Conservation (phyloP, 495 filamentous ascomycete species). For the Penicillium fimorum region DNA sequence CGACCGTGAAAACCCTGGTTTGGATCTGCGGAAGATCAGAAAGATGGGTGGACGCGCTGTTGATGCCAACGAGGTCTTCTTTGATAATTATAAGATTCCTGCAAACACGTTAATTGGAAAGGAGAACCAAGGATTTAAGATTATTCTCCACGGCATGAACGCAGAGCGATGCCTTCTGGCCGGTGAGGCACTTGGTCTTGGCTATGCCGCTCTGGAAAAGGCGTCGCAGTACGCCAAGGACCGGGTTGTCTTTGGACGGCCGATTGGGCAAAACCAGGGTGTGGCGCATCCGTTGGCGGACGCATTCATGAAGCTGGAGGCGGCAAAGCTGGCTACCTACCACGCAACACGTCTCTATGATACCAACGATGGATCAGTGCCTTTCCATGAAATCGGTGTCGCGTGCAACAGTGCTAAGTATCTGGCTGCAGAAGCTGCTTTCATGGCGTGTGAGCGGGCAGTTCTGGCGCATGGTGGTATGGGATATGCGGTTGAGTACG, state of each 20-base stretch:
- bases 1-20: constrained; percentile 51
- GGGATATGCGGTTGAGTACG: constrained; percentile 76
- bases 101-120: constrained; percentile 61
- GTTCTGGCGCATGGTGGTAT: constrained; percentile 70
- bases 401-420: constrained; percentile 78
- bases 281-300: constrained; percentile 73
- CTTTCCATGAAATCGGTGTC: constrained; percentile 63
- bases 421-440: constrained; percentile 75
- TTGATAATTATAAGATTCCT: constrained; percentile 67
- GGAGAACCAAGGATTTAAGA: constrained; percentile 72
- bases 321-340: constrained; percentile 74
- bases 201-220: constrained; percentile 66
- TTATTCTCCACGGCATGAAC: constrained; percentile 81
- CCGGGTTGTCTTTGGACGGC: constrained; percentile 65
- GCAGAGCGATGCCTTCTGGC: constrained; percentile 75
- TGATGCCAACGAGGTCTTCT: constrained; percentile 84
- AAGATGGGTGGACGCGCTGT: constrained; percentile 80
- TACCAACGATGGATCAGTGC: constrained; percentile 52
- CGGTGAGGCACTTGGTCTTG: constrained; percentile 74
- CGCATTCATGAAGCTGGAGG: constrained; percentile 76
- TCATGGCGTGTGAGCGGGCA: constrained; percentile 68
- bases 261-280: constrained; percentile 73
- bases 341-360: constrained; percentile 75
- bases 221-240: constrained; percentile 67
- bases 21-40: constrained; percentile 68